Evolutionary conservation across 345 rosid genomes (phyloP).

Genomic region (Schrenkiella parvula): DNA sequence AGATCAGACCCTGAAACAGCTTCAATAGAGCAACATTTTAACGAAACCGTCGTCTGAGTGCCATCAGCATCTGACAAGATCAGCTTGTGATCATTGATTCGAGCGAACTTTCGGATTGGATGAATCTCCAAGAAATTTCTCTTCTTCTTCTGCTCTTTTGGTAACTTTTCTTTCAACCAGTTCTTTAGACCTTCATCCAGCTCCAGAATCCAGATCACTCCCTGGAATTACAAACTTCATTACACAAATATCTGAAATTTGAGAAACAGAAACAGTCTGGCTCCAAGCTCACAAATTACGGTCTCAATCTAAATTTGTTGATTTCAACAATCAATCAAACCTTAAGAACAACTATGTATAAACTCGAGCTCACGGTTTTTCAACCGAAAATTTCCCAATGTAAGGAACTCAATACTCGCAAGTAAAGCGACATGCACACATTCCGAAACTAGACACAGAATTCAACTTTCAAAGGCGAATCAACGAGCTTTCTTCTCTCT

Average conservation of each 20-base stretch:
- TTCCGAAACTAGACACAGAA: background rate
- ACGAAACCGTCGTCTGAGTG: constrained; percentile 37
- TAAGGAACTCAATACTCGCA: constrained; percentile 1
- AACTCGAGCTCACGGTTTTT: background rate
- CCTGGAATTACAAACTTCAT: constrained; percentile 41
- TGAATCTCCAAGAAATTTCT: constrained; percentile 55
- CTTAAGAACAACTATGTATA: background rate
- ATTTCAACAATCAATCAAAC: background rate
- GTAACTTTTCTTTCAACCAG: constrained; percentile 38
- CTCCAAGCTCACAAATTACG: background rate
- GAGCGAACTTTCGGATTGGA: constrained; percentile 55
- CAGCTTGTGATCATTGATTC: constrained; percentile 51
- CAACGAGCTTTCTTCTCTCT: background rate
- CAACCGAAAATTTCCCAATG: background rate
- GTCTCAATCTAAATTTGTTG: background rate
- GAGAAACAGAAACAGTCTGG: background rate
- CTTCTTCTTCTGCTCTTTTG: constrained; percentile 60
- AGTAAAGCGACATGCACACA: constrained; percentile 17
- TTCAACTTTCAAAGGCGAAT: background rate
- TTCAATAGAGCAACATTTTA: constrained; percentile 60
- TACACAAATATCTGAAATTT: background rate
- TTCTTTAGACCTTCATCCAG: constrained; percentile 51
- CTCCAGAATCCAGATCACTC: constrained; percentile 79
- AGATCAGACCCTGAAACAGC: constrained; percentile 78
- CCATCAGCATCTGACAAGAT: constrained; percentile 53